Conservation (phyloP, 192 early-diverging fungal genomes). For the Globomyces pollinis-pini region DNA sequence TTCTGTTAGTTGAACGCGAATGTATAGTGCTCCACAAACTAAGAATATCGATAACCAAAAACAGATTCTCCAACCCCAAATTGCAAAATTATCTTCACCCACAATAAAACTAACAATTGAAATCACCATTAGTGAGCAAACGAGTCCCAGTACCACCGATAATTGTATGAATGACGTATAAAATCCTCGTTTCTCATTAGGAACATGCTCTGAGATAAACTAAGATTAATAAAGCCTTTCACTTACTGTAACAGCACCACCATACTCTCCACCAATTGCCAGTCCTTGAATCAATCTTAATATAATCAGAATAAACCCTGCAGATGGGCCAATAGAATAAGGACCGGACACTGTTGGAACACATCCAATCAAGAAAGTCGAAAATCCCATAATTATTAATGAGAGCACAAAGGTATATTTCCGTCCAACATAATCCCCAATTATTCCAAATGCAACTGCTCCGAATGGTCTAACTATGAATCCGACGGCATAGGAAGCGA, state of each 20-base stretch:
- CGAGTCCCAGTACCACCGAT: conserved; percentile 11
- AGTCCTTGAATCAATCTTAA: conserved; percentile 22
- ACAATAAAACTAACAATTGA: conserved; percentile 9
- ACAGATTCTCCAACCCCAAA: conserved; percentile 24
- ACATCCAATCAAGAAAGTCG: conserved; percentile 20
- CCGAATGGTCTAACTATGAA: conserved; percentile 24
- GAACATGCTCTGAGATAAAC: conserved; percentile 23
- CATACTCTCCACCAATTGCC: conserved; percentile 27
- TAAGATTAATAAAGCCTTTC: no score
- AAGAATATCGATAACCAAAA: conserved; percentile 24
- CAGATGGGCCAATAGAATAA: conserved; percentile 10
- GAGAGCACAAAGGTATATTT: conserved; percentile 21
- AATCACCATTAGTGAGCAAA: conserved; percentile 16
- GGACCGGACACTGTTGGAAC: conserved; percentile 17
- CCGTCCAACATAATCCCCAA: conserved; percentile 21
- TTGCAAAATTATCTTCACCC: not conserved
- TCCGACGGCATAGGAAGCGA: conserved; percentile 22
- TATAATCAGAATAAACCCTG: conserved; percentile 18
- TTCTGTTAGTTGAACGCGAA: conserved; percentile 18
- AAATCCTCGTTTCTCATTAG: conserved; percentile 9
- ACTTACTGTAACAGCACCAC: conserved; percentile 19
- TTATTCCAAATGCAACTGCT: conserved; percentile 21
- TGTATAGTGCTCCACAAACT: conserved; percentile 13
- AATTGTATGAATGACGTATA: conserved; percentile 21
- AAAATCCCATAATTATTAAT: conserved; percentile 17